Base-by-base conservation (phyloP, 2,329 filamentous ascomycete species). In the Monosporascus cannonballus region DNA sequence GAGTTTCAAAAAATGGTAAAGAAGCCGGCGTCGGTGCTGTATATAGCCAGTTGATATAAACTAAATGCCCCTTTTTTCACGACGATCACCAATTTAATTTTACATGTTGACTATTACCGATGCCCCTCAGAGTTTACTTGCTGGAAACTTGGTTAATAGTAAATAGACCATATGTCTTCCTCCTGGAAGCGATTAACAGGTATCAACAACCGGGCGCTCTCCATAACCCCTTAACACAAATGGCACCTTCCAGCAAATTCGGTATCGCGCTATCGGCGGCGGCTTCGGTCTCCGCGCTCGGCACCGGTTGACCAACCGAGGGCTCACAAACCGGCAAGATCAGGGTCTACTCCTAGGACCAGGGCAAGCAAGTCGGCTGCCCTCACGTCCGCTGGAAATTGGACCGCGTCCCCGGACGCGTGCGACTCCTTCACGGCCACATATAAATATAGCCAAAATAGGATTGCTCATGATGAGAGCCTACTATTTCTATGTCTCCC, bases 231-330 rank as follows among this genome's bases (percentile, higher is more conserved):
- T 11, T 34, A 14, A 34, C 11, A 34, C 30, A 34, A 14, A 34
- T 34, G 30, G 30, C 4, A 14, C 30, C 9, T 34, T 9, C 11
- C 30, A 34, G 30, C 30, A 34, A 34, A 14, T 7, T 49, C 11
- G n/a, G 17, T 22, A 36, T 52, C 17, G 17, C 52, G 7, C n/a
- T 52, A 14, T 48, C 50, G 11, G 39, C 36, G 27, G 30, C 38
- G 9, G 42, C 47, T 38, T 46, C 50, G 11, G 48, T 46, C 18
- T 18, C 42, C 14, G 48, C 45, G 17, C 41, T 55, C 6, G 50
- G 54, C 17, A 50, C 30, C 11, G 54, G 51, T 8, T 53, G 54
- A 48, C 51, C 54, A 25, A 54, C 49, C 38, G 48, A 51, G 2
- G 51, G 49, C 20, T 51, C 47, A 9, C 47, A 51, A 38, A 52